phyloP scores from a whole-genome alignment of 225 moss, liverwort and hornwort genomes.

The Lunularia cruciata region DNA sequence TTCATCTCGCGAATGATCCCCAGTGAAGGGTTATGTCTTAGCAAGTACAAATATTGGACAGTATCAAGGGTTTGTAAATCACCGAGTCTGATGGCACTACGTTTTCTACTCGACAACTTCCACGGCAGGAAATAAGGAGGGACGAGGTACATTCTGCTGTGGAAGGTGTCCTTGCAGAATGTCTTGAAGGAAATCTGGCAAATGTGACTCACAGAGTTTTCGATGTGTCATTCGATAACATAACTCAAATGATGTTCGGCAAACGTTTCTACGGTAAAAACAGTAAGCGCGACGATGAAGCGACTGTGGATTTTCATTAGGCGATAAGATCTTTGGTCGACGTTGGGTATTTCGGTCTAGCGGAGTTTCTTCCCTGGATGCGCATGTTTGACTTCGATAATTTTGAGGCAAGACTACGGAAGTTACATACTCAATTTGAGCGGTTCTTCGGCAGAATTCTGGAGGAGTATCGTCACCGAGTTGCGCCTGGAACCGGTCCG shows the following conservation, averaged over 20 bases:
- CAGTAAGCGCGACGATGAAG: background rate
- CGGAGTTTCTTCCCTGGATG: conserved; percentile 15
- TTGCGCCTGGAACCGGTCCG: background rate
- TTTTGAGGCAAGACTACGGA: background rate
- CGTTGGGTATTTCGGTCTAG: background rate
- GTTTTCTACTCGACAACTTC: too few species aligned
- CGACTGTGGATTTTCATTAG: conserved; percentile 5
- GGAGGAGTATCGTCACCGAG: conserved; percentile 15
- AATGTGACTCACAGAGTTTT: background rate
- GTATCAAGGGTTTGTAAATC: too few species aligned
- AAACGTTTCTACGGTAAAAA: background rate
- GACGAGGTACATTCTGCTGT: too few species aligned
- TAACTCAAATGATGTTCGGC: conserved; percentile 9
- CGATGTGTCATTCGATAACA: conserved; percentile 14
- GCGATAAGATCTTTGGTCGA: background rate
- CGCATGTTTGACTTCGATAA: conserved; percentile 14
- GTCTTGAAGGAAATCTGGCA: background rate
- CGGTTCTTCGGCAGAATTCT: conserved; percentile 2
- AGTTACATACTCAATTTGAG: background rate
- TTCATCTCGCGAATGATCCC: too few species aligned
- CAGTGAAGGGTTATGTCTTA: too few species aligned
- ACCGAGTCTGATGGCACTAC: too few species aligned
- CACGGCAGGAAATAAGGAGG: too few species aligned
- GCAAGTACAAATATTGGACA: too few species aligned
- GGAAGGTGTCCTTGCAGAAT: conserved; percentile 2